These are phyloP conservation scores for Paecilomyces dactylethromorphus DNA, from an alignment of 2,329 filamentous ascomycete species.

Conservation along the genomic window DNA sequence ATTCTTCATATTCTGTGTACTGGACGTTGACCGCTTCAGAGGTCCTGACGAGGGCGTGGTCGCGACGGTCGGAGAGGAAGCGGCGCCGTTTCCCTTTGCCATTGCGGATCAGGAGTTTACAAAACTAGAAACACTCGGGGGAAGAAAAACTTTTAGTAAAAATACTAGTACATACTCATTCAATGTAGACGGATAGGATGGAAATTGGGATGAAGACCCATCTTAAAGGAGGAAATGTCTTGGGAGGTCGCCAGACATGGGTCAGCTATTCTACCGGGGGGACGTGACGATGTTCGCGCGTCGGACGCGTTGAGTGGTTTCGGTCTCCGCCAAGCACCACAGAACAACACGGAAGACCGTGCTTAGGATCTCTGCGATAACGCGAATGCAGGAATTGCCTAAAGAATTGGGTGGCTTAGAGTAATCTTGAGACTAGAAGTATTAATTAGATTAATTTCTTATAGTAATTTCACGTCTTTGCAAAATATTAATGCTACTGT, in stretches of 20 bases:
- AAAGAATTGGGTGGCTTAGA: too few relatives aligned
- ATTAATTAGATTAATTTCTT: too few relatives aligned
- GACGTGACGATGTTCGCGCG: constrained; percentile 21
- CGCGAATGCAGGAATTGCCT: too few relatives aligned
- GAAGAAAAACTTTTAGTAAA: neutral
- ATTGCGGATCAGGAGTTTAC: constrained; percentile 17
- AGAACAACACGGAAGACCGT: too few relatives aligned
- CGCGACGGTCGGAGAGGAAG: constrained; percentile 25
- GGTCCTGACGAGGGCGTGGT: constrained; percentile 29
- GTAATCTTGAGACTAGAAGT: too few relatives aligned
- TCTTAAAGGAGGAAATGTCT: constrained; percentile 18
- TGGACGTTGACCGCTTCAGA: constrained; percentile 35
- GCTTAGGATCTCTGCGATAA: too few relatives aligned
- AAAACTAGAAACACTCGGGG: too few relatives aligned
- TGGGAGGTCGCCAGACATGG: constrained; percentile 2
- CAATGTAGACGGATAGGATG: neutral
- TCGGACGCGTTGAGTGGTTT: constrained; percentile 34
- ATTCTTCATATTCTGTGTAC: constrained; percentile 47
- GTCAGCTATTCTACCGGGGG: constrained; percentile 14
- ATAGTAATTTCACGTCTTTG: too few relatives aligned
- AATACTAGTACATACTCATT: neutral
- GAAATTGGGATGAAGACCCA: neutral
- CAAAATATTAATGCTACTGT: too few relatives aligned
- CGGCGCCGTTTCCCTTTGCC: constrained; percentile 29
- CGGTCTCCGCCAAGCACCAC: neutral